Percentiles rank a stretch among this genome's conserved stretches.
These are phyloP conservation scores for Flaveria robusta DNA, from an alignment of 129 eudicot species.

Conservation along the genomic window DNA sequence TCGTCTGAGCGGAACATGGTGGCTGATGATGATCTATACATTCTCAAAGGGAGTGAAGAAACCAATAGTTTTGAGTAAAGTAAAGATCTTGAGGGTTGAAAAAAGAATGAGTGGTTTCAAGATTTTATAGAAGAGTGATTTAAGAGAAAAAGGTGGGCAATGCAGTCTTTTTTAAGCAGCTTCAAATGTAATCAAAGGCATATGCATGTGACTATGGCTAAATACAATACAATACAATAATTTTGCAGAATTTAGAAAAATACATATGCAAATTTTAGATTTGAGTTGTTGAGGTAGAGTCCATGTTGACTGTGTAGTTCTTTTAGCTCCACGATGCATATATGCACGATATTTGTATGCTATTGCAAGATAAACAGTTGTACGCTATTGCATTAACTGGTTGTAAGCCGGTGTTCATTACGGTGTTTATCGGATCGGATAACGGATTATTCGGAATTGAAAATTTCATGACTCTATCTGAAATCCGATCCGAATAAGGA, in stretches of 20 bases:
- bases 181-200: slow-evolving; percentile 42
- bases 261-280: background rate
- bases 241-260: background rate
- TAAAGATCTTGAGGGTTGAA: slow-evolving; percentile 1
- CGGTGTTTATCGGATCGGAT: no score
- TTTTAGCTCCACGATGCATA: no score
- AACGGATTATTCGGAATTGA: no score
- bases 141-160: slow-evolving; percentile 10
- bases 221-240: background rate
- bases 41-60: slow-evolving; percentile 7
- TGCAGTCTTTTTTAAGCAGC: slow-evolving; percentile 36
- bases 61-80: background rate
- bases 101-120: background rate
- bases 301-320: no score
- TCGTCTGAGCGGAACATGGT: slow-evolving; percentile 56
- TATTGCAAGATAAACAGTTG: no score
- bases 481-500: no score
- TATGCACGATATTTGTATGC: no score
- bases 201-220: slow-evolving; percentile 30
- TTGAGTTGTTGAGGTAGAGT: background rate
- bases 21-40: slow-evolving; percentile 55
- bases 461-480: no score
- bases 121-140: slow-evolving; percentile 27
- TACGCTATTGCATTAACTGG: no score
- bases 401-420: no score